phyloP scores from a whole-genome alignment of 2,329 filamentous ascomycete species.

The Penicillium thymicola region DNA sequence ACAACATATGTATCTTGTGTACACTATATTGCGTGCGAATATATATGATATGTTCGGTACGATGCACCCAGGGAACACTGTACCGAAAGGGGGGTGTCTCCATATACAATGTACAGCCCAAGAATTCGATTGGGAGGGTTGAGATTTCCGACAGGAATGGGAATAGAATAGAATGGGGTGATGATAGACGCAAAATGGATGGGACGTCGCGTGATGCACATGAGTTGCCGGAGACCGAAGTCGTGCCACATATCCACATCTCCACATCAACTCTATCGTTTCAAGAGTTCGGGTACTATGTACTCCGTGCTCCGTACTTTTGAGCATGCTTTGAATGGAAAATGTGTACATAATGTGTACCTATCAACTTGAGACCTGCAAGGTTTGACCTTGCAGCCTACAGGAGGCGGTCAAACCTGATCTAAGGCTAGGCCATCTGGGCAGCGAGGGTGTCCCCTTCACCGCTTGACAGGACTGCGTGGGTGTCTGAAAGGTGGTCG shows the following conservation, averaged over 20 bases:
- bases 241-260: slow-evolving; percentile 8
- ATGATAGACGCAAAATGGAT: not conserved
- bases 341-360: not conserved
- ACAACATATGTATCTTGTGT: not conserved
- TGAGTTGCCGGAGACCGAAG: slow-evolving; percentile 9
- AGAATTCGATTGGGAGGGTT: slow-evolving; percentile 1
- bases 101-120: not conserved
- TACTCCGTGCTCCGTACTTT: slow-evolving; percentile 9
- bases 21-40: not conserved
- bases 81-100: not conserved
- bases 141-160: not conserved
- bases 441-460: slow-evolving; percentile 16
- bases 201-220: slow-evolving; percentile 7
- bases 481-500: slow-evolving; percentile 18
- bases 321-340: slow-evolving; percentile 8
- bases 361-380: slow-evolving; percentile 19
- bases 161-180: not conserved
- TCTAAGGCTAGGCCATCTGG: slow-evolving; percentile 12
- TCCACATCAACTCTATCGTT: slow-evolving; percentile 5
- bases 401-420: slow-evolving; percentile 30
- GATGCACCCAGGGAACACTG: not conserved
- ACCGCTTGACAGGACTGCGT: slow-evolving; percentile 24
- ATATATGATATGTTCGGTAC: slow-evolving; percentile 3
- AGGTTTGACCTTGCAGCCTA: slow-evolving; percentile 27
- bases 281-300: not conserved